A percentile compares a stretch with the other conserved stretches of the same genome.
phyloP scores from a whole-genome alignment of 2,329 filamentous ascomycete genomes.

The Ophiobolus disseminans region DNA sequence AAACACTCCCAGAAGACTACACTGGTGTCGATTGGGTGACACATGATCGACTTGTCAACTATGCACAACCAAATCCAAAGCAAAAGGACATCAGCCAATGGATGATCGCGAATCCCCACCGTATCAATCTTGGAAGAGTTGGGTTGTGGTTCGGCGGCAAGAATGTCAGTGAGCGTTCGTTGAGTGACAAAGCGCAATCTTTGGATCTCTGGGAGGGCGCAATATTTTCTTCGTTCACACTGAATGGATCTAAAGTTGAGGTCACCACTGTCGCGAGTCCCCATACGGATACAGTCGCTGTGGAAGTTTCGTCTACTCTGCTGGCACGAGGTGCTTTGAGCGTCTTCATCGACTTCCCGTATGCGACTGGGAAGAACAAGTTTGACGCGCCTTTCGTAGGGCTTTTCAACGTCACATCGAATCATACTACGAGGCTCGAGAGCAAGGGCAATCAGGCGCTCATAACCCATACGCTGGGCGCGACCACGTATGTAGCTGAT shows the following conservation, averaged over 20 bases:
- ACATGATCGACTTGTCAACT: slow-evolving; percentile 53
- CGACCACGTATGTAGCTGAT: slow-evolving; percentile 53
- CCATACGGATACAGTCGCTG: slow-evolving; percentile 55
- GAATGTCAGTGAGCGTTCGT: slow-evolving; percentile 52
- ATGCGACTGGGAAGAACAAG: slow-evolving; percentile 57
- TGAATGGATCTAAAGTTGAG: slow-evolving; percentile 49
- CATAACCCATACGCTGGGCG: slow-evolving; percentile 55
- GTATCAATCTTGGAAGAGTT: slow-evolving; percentile 59
- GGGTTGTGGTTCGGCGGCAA: slow-evolving; percentile 55
- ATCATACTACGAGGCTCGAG: slow-evolving; percentile 53
- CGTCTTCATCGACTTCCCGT: slow-evolving; percentile 62
- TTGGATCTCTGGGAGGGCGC: slow-evolving; percentile 59
- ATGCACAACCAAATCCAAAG: slow-evolving; percentile 52
- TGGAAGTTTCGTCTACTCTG: slow-evolving; percentile 54
- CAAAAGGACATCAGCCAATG: slow-evolving; percentile 57
- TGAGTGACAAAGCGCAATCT: slow-evolving; percentile 52
- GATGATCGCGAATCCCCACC: slow-evolving; percentile 62
- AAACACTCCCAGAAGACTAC: slow-evolving; percentile 49
- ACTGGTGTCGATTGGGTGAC: slow-evolving; percentile 55
- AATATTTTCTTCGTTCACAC: slow-evolving; percentile 55
- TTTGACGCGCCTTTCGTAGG: slow-evolving; percentile 64
- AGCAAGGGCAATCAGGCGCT: slow-evolving; percentile 36
- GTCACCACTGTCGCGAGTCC: slow-evolving; percentile 57
- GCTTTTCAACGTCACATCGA: slow-evolving; percentile 56
- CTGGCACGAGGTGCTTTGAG: slow-evolving; percentile 50